phyloP scores from a whole-genome alignment of 257 asterid genomes.

The Nicotiana obtusifolia region DNA sequence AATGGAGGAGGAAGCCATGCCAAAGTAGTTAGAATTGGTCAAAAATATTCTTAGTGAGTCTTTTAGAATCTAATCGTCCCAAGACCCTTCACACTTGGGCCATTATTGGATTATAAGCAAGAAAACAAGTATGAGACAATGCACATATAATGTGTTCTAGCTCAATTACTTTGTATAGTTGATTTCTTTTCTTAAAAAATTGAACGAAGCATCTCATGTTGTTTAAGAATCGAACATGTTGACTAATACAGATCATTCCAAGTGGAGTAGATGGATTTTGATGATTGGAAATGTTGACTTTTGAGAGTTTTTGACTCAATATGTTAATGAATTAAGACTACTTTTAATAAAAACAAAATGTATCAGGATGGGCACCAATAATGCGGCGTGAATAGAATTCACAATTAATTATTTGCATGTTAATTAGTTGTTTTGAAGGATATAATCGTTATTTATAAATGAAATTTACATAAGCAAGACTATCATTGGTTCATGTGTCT shows the following conservation, averaged over 20 bases:
- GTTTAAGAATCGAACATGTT: constrained; percentile 18
- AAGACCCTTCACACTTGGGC: constrained; percentile 36
- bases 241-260: constrained; percentile 50
- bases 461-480: not conserved
- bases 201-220: constrained; percentile 8
- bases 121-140: not conserved
- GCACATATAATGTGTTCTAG: not conserved
- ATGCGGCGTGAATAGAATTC: not conserved
- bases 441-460: not conserved
- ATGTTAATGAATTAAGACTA: not conserved
- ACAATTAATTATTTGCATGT: not conserved
- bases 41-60: constrained; percentile 24
- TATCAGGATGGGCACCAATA: not conserved
- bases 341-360: not conserved
- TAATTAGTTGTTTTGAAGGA: not conserved
- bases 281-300: constrained; percentile 61
- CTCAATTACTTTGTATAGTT: not conserved
- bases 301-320: constrained; percentile 8
- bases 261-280: constrained; percentile 53
- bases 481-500: not conserved
- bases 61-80: constrained; percentile 20
- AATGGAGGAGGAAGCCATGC: not conserved
- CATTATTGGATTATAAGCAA: not conserved
- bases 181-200: not conserved
- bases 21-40: constrained; percentile 19